These are phyloP conservation scores for Metschnikowia amazonensis DNA, from an alignment of 805 yeast genomes.

Conservation along the genomic window DNA sequence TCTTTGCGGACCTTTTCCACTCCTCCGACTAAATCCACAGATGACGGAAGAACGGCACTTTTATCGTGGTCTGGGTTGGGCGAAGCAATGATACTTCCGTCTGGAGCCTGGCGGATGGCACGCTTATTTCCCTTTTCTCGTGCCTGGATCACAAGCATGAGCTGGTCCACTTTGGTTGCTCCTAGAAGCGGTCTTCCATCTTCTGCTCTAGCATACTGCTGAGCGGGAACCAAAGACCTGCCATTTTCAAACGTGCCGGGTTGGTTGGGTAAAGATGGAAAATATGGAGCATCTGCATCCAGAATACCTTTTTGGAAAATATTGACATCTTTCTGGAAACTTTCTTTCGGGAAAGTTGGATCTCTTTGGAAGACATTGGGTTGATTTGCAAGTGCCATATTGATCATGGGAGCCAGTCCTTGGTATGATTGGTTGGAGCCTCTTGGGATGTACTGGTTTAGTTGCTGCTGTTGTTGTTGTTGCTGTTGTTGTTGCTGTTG, in stretches of 20 bases:
- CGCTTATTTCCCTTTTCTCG: constrained; percentile 72
- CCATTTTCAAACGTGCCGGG: constrained; percentile 3
- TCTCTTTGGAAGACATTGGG: background rate
- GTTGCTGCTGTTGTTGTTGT: constrained; percentile 1
- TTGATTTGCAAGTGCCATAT: background rate
- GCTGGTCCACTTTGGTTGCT: constrained; percentile 84
- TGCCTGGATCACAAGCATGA: constrained; percentile 89
- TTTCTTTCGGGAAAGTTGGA: background rate
- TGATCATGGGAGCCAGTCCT: constrained; percentile 1
- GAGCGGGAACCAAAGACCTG: constrained; percentile 41
- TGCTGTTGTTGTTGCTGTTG: background rate
- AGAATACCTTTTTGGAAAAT: background rate
- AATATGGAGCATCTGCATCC: background rate
- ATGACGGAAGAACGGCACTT: constrained; percentile 47
- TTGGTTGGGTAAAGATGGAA: background rate
- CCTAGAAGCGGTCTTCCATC: constrained; percentile 73
- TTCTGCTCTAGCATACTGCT: constrained; percentile 46
- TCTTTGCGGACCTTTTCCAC: constrained; percentile 53
- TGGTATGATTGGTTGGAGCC: background rate
- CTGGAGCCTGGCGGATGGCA: constrained; percentile 59
- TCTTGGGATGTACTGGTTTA: background rate
- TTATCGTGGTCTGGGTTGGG: constrained; percentile 18
- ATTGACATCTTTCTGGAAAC: background rate
- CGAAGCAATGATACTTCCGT: constrained; percentile 61
- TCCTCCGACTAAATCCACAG: constrained; percentile 72